Evolutionary conservation across 208 protist species (phyloP), one percentile per base, ranked within the genome.

Genomic region (Phytomonas sp.): DNA sequence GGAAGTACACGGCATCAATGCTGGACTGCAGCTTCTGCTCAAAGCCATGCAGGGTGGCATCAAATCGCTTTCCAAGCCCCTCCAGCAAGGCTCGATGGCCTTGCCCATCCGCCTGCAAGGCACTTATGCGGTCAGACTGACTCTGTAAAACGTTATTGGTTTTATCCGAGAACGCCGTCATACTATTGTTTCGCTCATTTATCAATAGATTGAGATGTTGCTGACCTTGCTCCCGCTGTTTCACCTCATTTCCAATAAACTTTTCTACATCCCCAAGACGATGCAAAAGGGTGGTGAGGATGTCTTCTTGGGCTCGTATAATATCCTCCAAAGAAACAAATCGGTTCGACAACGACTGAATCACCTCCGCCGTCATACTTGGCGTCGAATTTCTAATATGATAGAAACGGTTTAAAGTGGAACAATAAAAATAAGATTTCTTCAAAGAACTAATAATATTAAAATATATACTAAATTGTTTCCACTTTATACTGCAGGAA

Each of bases 281-380:
- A n/a, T 83, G 75, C n/a, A 95, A 80, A 0, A 93, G 63, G 8
- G 71, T 72, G 12, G 75, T 62, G 60, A 91, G 71, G 8, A 77
- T 85, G 14, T 86, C 80, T 73, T 93, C 91, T 67, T 89, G 86
- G 70, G 85, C 78, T 0, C 80, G 85, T 26, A 95, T 79, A 29
- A 93, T 84, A 61, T 93, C 86, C 76, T 95, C 87, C 63, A 95
- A 73, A 3, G 91, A 95, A 42, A 83, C 29, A n/a, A 89, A 71
- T 10, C 91, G 81, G 40, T 78, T 80, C 11, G 76, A 77, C 61
- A 95, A 67, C 7, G 81, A 85, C 0, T 56, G 67, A 37, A 87
- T 69, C 14, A 65, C 83, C 4, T 88, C 82, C 30, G 37, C 40
- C 33, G 40, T 12, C 40, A 49, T 49, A 12, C 40, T 19, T 12